A percentile compares a stretch with the other conserved stretches of the same genome.
These are phyloP conservation scores for Penicillium sp. DNA, from an alignment of 2,329 filamentous ascomycete genomes.

Conservation along the genomic window DNA sequence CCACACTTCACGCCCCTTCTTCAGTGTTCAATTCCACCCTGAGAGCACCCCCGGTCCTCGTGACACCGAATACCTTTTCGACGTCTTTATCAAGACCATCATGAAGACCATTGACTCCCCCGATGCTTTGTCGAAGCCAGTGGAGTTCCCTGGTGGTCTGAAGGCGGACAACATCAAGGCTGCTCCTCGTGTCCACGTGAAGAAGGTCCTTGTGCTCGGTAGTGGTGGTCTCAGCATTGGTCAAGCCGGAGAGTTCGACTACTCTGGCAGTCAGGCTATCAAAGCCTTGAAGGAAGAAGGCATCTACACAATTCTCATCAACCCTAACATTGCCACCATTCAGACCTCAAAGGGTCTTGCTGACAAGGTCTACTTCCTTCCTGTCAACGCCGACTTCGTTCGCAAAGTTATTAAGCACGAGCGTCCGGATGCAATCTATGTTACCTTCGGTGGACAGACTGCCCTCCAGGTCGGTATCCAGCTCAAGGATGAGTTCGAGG, in stretches of 20 bases:
- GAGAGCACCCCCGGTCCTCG: constrained; percentile 93
- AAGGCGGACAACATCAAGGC: constrained; percentile 69
- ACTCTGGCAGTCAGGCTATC: constrained; percentile 96
- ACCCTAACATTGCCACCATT: constrained; percentile 98
- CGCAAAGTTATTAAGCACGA: constrained; percentile 96
- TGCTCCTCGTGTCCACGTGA: constrained; percentile 74
- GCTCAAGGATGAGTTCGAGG: constrained; percentile 93
- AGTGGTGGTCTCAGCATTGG: constrained; percentile 95
- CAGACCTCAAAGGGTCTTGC: constrained; percentile 97
- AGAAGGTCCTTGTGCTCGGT: constrained; percentile 91
- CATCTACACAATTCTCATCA: constrained; percentile 96
- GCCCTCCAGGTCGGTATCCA: constrained; percentile 95
- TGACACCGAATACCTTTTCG: constrained; percentile 94
- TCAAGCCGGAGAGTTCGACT: constrained; percentile 97
- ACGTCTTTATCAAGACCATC: constrained; percentile 89
- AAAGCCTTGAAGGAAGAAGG: constrained; percentile 97
- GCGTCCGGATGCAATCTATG: constrained; percentile 91
- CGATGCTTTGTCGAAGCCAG: constrained; percentile 62
- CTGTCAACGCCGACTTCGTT: constrained; percentile 93
- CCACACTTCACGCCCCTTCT: constrained; percentile 78
- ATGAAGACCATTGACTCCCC: constrained; percentile 62
- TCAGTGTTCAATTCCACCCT: constrained; percentile 99
- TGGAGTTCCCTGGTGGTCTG: constrained; percentile 81
- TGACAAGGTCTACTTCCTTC: constrained; percentile 98
- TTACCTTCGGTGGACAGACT: constrained; percentile 96